Conservation (phyloP, 2,329 filamentous ascomycete genomes). For the Fusarium musae region DNA sequence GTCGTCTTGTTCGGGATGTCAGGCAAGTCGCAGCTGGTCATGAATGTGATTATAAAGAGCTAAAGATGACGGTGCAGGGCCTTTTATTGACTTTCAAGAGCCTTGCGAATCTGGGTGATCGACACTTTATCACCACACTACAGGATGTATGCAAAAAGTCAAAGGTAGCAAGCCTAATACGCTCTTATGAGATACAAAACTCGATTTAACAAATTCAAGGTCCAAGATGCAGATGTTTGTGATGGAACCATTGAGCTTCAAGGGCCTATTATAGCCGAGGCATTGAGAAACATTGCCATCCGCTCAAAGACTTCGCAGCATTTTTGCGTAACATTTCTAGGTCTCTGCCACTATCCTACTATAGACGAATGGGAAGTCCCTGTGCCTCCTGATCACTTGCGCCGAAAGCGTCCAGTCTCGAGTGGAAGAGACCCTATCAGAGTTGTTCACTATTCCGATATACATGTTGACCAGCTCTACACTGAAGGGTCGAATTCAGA, state of each 20-base stretch:
- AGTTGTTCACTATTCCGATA: constrained; percentile 69
- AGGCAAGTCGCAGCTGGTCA: constrained; percentile 14
- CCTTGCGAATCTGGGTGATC: constrained; percentile 56
- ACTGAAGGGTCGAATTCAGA: constrained; percentile 62
- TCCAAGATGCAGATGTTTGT: constrained; percentile 66
- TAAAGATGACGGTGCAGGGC: constrained; percentile 32
- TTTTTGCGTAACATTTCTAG: constrained; percentile 64
- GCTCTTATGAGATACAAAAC: too few relatives aligned
- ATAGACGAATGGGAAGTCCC: constrained; percentile 55
- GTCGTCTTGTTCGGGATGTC: constrained; percentile 39
- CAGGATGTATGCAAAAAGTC: constrained; percentile 50
- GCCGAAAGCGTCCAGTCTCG: constrained; percentile 50
- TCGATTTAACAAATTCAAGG: constrained; percentile 48
- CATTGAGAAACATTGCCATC: constrained; percentile 58
- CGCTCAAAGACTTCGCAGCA: constrained; percentile 61
- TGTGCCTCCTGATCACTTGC: constrained; percentile 57
- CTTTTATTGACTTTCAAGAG: constrained; percentile 56
- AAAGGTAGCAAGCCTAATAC: constrained; percentile 39
- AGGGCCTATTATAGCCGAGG: constrained; percentile 63
- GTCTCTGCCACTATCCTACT: constrained; percentile 62
- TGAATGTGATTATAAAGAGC: not conserved
- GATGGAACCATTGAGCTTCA: constrained; percentile 62
- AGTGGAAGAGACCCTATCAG: constrained; percentile 61
- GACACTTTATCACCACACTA: constrained; percentile 50
- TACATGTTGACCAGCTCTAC: constrained; percentile 68